Evolutionary conservation across 2,329 filamentous ascomycete genomes (phyloP).

Genomic region (Aspergillus aculeatus): DNA sequence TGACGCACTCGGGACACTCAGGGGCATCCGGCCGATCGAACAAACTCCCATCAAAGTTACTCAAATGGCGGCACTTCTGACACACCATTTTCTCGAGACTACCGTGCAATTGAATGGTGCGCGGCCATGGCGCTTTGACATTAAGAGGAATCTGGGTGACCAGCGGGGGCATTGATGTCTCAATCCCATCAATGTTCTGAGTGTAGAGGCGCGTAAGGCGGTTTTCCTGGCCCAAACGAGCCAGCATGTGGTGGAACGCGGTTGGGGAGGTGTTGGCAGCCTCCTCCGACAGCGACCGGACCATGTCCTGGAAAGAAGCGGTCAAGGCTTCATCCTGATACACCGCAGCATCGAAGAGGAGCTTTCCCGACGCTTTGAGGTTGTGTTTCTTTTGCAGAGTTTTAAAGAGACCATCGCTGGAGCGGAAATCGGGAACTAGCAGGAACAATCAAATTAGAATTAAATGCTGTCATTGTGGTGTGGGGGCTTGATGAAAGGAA

Average conservation of each 20-base stretch:
- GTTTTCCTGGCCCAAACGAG: conserved; percentile 81
- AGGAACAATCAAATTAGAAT: conserved; percentile 14
- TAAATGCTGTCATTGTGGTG: neutral
- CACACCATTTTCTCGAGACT: conserved; percentile 96
- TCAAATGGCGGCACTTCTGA: conserved; percentile 80
- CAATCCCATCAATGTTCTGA: conserved; percentile 95
- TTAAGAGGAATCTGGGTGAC: conserved; percentile 78
- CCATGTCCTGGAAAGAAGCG: conserved; percentile 92
- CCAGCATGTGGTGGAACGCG: conserved; percentile 88
- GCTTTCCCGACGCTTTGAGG: conserved; percentile 87
- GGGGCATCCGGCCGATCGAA: conserved; percentile 85
- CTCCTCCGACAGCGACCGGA: conserved; percentile 79
- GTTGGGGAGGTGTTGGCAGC: conserved; percentile 78
- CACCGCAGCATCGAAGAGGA: conserved; percentile 94
- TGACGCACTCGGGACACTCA: conserved; percentile 71
- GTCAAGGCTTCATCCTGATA: conserved; percentile 91
- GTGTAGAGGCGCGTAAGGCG: conserved; percentile 88
- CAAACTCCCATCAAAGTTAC: conserved; percentile 71
- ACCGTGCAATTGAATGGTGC: conserved; percentile 89
- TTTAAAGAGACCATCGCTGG: conserved; percentile 82
- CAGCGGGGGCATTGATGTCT: conserved; percentile 77
- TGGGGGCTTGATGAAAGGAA: no score
- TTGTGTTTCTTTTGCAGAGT: conserved; percentile 83
- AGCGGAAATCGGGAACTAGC: conserved; percentile 90
- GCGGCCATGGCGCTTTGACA: conserved; percentile 86